Evolutionary conservation across 1,284 basidiomycete species (phyloP), one percentile per base, ranked within the genome.

Genomic region (Puccinia coronata): DNA sequence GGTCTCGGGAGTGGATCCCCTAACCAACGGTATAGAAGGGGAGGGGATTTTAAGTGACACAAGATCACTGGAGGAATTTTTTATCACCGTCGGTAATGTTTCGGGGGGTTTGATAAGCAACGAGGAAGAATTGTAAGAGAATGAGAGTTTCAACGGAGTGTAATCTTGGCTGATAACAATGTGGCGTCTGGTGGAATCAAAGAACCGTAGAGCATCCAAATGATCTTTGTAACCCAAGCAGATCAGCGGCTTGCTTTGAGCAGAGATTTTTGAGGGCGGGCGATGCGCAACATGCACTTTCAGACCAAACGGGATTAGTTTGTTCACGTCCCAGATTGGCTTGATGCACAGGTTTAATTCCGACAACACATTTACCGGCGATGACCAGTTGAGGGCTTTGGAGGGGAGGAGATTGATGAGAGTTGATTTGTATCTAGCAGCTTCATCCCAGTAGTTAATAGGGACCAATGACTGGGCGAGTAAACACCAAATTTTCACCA

Each of bases 41-140:
- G n/a, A n/a, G n/a, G n/a, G n/a, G n/a, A n/a, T n/a, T n/a, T n/a
- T n/a, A n/a, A n/a, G n/a, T n/a, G n/a, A n/a, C n/a, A n/a, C n/a
- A n/a, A n/a, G n/a, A n/a, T n/a, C n/a, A n/a, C n/a, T n/a, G n/a
- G n/a, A n/a, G n/a, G n/a, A n/a, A n/a, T n/a, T n/a, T n/a, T n/a
- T n/a, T n/a, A n/a, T n/a, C n/a, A n/a, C n/a, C n/a, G n/a, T n/a
- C n/a, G n/a, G n/a, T n/a, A n/a, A n/a, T n/a, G n/a, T n/a, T n/a
- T n/a, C n/a, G n/a, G n/a, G n/a, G n/a, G 70, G 47, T 72, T 72
- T 72, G 14, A 49, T 72, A 25, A 72, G 12, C 49, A 18, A 31
- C 1, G 39, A 47, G 2, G 41, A 11, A 9, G 70, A 72, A 4
- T 47, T 47, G 34, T 72, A 72, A 1, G 39, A 23, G 51, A 72